phyloP scores from a whole-genome alignment of 1,284 basidiomycete genomes.

The Abortiporus biennis region DNA sequence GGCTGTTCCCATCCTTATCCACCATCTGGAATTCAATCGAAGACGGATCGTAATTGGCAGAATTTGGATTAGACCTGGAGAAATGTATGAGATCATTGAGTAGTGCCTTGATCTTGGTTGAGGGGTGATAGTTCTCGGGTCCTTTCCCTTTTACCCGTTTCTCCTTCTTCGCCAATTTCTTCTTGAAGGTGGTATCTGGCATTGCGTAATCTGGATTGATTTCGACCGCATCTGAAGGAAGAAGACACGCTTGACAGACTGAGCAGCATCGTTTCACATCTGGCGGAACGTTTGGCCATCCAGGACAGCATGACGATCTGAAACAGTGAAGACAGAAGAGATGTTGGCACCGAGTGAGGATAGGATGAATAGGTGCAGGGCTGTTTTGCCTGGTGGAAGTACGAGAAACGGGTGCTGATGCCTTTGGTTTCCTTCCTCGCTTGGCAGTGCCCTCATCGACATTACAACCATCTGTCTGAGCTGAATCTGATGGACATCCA shows the following conservation, averaged over 20 bases:
- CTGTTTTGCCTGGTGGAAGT: conserved; percentile 64
- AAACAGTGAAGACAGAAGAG: conserved; percentile 86
- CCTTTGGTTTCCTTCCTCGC: conserved; percentile 58
- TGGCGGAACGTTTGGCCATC: conserved; percentile 67
- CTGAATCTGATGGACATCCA: conserved; percentile 43
- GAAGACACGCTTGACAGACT: conserved; percentile 65
- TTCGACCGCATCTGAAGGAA: conserved; percentile 68
- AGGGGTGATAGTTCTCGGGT: conserved; percentile 63
- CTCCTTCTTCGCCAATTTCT: conserved; percentile 64
- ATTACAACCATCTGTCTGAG: conserved; percentile 45
- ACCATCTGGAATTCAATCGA: conserved; percentile 69
- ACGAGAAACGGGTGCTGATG: conserved; percentile 39
- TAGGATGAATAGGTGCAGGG: conserved; percentile 48
- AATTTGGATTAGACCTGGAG: conserved; percentile 77
- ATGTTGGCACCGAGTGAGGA: conserved; percentile 92
- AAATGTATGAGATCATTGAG: conserved; percentile 70
- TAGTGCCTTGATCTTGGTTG: conserved; percentile 82
- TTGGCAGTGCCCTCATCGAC: conserved; percentile 43
- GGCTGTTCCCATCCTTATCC: conserved; percentile 64
- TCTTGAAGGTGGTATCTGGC: conserved; percentile 36
- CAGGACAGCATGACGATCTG: conserved; percentile 65
- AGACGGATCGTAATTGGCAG: conserved; percentile 75
- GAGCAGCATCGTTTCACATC: conserved; percentile 63
- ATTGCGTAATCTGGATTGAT: conserved; percentile 47
- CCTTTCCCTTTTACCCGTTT: conserved; percentile 49